A percentile compares a stretch with the other conserved stretches of the same genome.
Conservation (phyloP, 2,329 filamentous ascomycete genomes). For the Exutisphaerella laricina region DNA sequence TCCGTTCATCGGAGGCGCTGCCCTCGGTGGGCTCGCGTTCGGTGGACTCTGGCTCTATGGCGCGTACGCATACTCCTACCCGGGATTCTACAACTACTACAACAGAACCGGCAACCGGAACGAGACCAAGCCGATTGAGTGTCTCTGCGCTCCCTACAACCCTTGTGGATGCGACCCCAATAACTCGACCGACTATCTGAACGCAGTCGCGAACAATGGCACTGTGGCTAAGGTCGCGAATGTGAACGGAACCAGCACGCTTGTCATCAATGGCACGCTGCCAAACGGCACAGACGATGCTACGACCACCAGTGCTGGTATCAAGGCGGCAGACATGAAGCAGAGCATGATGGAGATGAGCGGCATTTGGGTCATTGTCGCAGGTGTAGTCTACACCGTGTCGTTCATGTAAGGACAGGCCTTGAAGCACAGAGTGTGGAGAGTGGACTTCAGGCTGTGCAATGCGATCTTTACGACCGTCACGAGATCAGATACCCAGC, state of each 20-base stretch:
- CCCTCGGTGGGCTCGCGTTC: slow-evolving; percentile 56
- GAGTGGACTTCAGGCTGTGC: background rate
- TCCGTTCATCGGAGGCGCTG: slow-evolving; percentile 48
- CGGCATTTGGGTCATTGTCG: slow-evolving; percentile 37
- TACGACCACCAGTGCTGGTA: slow-evolving; percentile 33
- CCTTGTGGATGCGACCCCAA: slow-evolving; percentile 63
- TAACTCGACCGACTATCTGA: slow-evolving; percentile 54
- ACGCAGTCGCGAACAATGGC: slow-evolving; percentile 56
- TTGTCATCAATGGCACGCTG: slow-evolving; percentile 71
- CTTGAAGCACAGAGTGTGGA: too few relatives aligned
- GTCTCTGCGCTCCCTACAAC: slow-evolving; percentile 53
- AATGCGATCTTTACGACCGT: background rate
- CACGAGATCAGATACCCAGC: background rate
- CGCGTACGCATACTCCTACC: slow-evolving; percentile 57
- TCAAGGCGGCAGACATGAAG: slow-evolving; percentile 11
- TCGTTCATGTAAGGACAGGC: slow-evolving; percentile 29
- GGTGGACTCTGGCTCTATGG: slow-evolving; percentile 60
- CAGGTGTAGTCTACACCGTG: slow-evolving; percentile 35
- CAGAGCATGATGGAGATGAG: slow-evolving; percentile 12
- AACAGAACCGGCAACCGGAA: slow-evolving; percentile 47
- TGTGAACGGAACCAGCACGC: slow-evolving; percentile 53
- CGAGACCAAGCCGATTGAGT: slow-evolving; percentile 57
- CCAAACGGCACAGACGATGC: slow-evolving; percentile 46
- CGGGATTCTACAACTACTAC: slow-evolving; percentile 50
- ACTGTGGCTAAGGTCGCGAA: slow-evolving; percentile 56